phyloP scores from a whole-genome alignment of 1,139 yeast genomes.

The Suhomyces panamericanus region DNA sequence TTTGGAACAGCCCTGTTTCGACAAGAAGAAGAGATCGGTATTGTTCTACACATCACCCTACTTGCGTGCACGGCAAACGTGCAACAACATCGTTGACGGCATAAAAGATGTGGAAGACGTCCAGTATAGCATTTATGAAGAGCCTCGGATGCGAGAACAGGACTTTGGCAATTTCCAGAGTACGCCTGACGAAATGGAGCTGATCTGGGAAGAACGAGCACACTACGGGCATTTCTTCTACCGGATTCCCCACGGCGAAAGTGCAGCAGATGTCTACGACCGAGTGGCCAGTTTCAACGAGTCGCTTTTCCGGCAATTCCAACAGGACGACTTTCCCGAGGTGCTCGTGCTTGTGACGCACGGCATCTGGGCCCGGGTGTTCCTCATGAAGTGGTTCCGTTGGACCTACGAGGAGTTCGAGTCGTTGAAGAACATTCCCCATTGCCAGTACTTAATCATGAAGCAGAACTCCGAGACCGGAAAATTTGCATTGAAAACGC shows the following conservation, averaged over 20 bases:
- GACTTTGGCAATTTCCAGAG: conserved; percentile 93
- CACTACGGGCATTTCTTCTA: conserved; percentile 90
- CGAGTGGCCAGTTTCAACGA: conserved; percentile 88
- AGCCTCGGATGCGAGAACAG: conserved; percentile 89
- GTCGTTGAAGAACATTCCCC: conserved; percentile 75
- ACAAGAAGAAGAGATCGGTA: conserved; percentile 32
- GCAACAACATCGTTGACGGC: conserved; percentile 64
- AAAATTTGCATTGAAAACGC: conserved; percentile 53
- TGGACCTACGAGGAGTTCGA: conserved; percentile 93
- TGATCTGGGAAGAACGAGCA: conserved; percentile 78
- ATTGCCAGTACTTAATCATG: conserved; percentile 81
- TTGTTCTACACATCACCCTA: conserved; percentile 84
- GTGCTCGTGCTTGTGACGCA: conserved; percentile 84
- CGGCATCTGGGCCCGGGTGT: conserved; percentile 92
- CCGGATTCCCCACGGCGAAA: conserved; percentile 89
- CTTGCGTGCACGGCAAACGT: conserved; percentile 75
- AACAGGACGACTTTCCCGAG: conserved; percentile 62
- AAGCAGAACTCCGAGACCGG: conserved; percentile 47
- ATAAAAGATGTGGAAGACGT: conserved; percentile 53
- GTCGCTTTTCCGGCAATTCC: conserved; percentile 77
- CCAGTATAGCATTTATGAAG: conserved; percentile 64
- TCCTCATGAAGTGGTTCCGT: conserved; percentile 88
- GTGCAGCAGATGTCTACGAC: conserved; percentile 94
- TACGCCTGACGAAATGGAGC: conserved; percentile 72
- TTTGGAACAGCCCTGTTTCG: conserved; percentile 48